These are phyloP conservation scores for Melanomma pulvis-pyrius DNA, from an alignment of 495 filamentous ascomycete species.

Conservation along the genomic window DNA sequence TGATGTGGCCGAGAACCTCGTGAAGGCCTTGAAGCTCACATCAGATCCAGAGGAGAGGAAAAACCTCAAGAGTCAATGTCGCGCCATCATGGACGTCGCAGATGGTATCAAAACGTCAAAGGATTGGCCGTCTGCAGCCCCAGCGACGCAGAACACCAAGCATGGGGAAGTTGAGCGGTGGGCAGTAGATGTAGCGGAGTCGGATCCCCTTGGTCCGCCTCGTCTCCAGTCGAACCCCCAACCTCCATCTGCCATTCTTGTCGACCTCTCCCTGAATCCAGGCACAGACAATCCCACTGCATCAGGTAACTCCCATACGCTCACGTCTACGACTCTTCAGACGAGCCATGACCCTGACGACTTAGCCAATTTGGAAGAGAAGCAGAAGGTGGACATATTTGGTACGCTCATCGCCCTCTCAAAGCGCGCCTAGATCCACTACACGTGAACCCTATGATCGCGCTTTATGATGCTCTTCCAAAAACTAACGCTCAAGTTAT, in stretches of 20 bases:
- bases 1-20: constrained; percentile 65
- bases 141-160: background rate
- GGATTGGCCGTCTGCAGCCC: background rate
- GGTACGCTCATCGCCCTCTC: background rate
- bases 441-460: background rate
- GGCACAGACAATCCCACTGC: too few relatives aligned
- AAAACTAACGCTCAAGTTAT: background rate
- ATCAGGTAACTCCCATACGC: too few relatives aligned
- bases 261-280: too few relatives aligned
- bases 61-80: constrained; percentile 64
- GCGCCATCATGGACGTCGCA: constrained; percentile 64
- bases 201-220: background rate
- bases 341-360: too few relatives aligned
- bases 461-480: background rate
- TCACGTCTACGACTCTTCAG: too few relatives aligned
- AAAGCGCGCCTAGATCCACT: background rate
- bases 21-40: constrained; percentile 66
- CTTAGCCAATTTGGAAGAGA: background rate
- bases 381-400: background rate
- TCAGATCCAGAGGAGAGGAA: constrained; percentile 58
- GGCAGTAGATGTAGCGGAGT: constrained; percentile 12
- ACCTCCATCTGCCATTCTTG: background rate
- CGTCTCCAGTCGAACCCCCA: background rate
- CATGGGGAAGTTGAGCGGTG: constrained; percentile 12
- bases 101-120: constrained; percentile 68